Base-by-base conservation (phyloP, 2,329 filamentous ascomycete species). In the Apiospora arundinis region DNA sequence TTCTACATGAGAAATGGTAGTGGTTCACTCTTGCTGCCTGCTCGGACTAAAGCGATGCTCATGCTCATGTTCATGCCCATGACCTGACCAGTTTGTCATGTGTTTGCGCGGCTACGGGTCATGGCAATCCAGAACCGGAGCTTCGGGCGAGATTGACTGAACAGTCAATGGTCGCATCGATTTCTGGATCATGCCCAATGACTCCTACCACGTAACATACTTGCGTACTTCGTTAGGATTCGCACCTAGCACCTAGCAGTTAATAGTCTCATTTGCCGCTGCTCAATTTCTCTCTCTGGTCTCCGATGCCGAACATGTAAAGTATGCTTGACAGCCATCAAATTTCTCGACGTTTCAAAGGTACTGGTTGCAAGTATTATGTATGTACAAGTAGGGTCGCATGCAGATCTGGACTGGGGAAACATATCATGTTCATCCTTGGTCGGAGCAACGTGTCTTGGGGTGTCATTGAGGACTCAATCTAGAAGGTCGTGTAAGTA, bases 31-130 rank as follows among this genome's bases (percentile, higher is more conserved):
- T 60, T 37, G 52, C 21, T 60, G 52, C 28, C 28, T 60, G 52
- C 16, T 40, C 56, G 7, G 21, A 40, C 16, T 16, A 45, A 45
- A 45, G 42, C 11, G 42, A 45, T 45, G 40, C 40, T 42, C 9
- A 14, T 42, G 42, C 32, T 32, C 28, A 56, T 21, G 49, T 25
- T 63, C 56, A 40, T 40, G 56, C n/a, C 28, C 56, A 63, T 63
- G 56, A 63, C 56, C 32, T 40, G 56, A 56, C 49, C 49, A 56
- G 49, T 56, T 63, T 40, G 56, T 63, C 56, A 63, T 63, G 32
- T 63, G 56, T 63, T 40, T 63, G 56, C 32, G 56, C 56, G 28
- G 21, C 56, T 40, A 63, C 28, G 52, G 25, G 16, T 28, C 28
- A 60, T 60, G 52, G 25, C 49, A 56, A 16, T 28, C 18, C 49